Base-by-base conservation (phyloP, 2,329 filamentous ascomycete genomes). In the Trichoderma sp. region DNA sequence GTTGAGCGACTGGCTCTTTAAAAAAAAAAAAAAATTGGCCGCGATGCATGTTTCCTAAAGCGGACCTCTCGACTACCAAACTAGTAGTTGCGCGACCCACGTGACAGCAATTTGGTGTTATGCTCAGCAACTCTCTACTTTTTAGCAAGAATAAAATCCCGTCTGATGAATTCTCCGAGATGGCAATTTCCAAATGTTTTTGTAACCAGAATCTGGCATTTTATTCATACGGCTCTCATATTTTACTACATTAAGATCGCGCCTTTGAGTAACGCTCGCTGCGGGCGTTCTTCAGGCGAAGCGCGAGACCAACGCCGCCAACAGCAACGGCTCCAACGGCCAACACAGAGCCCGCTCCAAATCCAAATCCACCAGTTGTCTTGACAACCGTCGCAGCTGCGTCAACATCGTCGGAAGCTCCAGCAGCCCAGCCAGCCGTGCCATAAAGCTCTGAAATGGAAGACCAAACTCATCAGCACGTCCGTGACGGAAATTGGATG, bases 251-350 rank as follows among this genome's bases (percentile, higher is more conserved):
- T 71, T 77, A 85, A 55, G 79, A 81, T 77, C 81, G 70, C 2
- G 78, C 79, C 79, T 85, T 86, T 71, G 83, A 78, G 69, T 83
- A 82, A 49, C 78, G 68, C 30, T 70, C 73, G 8, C 73, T 73
- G 58, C 71, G 72, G 71, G 75, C 79, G 72, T 75, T 78, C 71
- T 74, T 80, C 26, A 82, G 71, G 70, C 82, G 81, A 65, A 86
- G 61, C 76, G 83, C 86, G 56, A 81, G 39, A 30, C 64, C 73
- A 30, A 76, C 82, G 60, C 87, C 75, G 61, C 79, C 83, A 30
- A 77, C 80, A 49, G 85, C 71, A 68, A 88, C 80, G 60, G 85
- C 78, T 54, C 78, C 80, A 72, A 87, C 83, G 61, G 87, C 75
- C 59, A 84, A 75, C n/a, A 79, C 81, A 79, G 86, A 87, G 73